Evolutionary conservation across 106 monocot species (phyloP).

Genomic region (Dendrobium chrysotoxum): DNA sequence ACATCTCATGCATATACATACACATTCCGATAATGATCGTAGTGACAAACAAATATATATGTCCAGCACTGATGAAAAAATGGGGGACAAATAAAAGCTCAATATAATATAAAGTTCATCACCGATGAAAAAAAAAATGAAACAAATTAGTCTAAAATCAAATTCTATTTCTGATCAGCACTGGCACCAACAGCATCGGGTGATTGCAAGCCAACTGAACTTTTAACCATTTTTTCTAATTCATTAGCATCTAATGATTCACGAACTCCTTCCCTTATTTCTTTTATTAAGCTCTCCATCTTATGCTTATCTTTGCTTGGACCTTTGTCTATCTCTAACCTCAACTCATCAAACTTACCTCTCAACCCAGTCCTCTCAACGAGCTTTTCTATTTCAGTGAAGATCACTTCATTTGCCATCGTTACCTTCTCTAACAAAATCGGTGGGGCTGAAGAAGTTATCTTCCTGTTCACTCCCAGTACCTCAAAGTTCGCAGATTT

Average conservation of each 20-base stretch:
- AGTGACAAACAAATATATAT: no score
- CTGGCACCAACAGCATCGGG: not conserved
- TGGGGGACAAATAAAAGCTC: not conserved
- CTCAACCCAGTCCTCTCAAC: slow-evolving; percentile 33
- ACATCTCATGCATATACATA: no score
- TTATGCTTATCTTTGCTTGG: slow-evolving; percentile 33
- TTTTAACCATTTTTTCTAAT: slow-evolving; percentile 35
- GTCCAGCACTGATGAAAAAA: no score
- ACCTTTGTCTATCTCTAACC: slow-evolving; percentile 39
- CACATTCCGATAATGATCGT: no score
- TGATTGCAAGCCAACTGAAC: not conserved
- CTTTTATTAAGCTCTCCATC: slow-evolving; percentile 27
- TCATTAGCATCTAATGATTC: slow-evolving; percentile 28
- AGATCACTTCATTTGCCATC: slow-evolving; percentile 33
- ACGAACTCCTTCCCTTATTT: slow-evolving; percentile 52
- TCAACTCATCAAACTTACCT: slow-evolving; percentile 46
- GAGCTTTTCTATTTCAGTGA: slow-evolving; percentile 43
- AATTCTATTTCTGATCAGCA: not conserved
- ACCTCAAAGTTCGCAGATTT: slow-evolving; percentile 44
- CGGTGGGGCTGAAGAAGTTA: not conserved
- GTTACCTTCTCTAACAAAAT: slow-evolving; percentile 5
- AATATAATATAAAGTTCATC: not conserved
- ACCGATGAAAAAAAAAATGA: not conserved
- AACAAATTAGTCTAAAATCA: slow-evolving; percentile 2
- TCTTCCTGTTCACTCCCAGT: slow-evolving; percentile 35